Evolutionary conservation across 768 basidiomycete genomes (phyloP).

Genomic region (Gyrodon lividus): DNA sequence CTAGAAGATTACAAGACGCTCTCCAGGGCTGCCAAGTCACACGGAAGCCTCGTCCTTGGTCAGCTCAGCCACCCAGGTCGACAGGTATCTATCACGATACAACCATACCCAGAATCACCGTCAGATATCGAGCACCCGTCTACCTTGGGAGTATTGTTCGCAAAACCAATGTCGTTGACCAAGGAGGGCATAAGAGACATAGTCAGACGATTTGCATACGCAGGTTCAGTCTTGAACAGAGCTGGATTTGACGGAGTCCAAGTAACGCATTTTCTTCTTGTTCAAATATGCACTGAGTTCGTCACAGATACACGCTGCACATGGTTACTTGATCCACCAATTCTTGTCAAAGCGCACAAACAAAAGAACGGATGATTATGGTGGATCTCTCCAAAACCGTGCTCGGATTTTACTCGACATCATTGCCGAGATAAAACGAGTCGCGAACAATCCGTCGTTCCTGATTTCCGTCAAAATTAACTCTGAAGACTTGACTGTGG

Average conservation of each 20-base stretch:
- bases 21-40: slow-evolving; percentile 32
- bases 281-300: not conserved
- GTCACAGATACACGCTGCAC: slow-evolving; percentile 41
- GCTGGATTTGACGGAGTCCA: slow-evolving; percentile 74
- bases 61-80: slow-evolving; percentile 35
- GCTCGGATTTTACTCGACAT: slow-evolving; percentile 49
- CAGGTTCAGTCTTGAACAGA: slow-evolving; percentile 49
- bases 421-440: slow-evolving; percentile 41
- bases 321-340: slow-evolving; percentile 47
- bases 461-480: slow-evolving; percentile 37
- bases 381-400: slow-evolving; percentile 53
- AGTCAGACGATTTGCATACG: slow-evolving; percentile 47
- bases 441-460: slow-evolving; percentile 32
- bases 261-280: slow-evolving; percentile 16
- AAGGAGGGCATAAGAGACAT: slow-evolving; percentile 50
- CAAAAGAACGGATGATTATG: slow-evolving; percentile 54
- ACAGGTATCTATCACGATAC: slow-evolving; percentile 34
- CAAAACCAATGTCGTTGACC: slow-evolving; percentile 39
- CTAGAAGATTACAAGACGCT: slow-evolving; percentile 20
- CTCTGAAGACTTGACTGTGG: slow-evolving; percentile 24
- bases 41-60: slow-evolving; percentile 31
- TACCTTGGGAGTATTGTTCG: slow-evolving; percentile 32
- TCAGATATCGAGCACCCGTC: slow-evolving; percentile 36
- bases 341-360: slow-evolving; percentile 46
- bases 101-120: slow-evolving; percentile 34